Conservation (phyloP, 495 filamentous ascomycete species). For the Penicillium angulare region DNA sequence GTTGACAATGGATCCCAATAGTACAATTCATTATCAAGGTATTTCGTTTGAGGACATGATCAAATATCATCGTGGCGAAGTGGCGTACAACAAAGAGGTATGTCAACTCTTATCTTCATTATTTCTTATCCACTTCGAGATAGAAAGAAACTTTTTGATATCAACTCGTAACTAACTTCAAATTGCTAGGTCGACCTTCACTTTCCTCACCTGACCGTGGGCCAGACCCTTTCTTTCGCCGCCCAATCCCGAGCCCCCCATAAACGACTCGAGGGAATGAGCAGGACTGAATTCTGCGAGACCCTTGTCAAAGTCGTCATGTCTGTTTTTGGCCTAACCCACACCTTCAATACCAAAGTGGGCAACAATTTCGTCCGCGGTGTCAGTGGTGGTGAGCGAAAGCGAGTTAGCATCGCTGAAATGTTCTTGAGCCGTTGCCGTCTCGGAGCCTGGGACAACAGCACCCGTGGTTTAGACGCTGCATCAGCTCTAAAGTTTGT, state of each 20-base stretch:
- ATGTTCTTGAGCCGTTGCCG: conserved; percentile 61
- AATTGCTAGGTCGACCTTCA: conserved; percentile 51
- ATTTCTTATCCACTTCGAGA: neutral
- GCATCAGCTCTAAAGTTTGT: conserved; percentile 70
- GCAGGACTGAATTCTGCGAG: conserved; percentile 38
- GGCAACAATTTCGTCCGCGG: conserved; percentile 53
- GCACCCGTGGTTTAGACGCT: conserved; percentile 79
- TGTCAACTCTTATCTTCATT: neutral
- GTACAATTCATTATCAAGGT: conserved; percentile 46
- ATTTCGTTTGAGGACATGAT: conserved; percentile 48
- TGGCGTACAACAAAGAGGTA: conserved; percentile 57
- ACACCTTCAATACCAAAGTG: conserved; percentile 50
- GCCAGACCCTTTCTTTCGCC: conserved; percentile 63
- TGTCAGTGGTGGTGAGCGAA: conserved; percentile 81
- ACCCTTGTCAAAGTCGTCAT: conserved; percentile 55
- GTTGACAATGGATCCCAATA: conserved; percentile 33
- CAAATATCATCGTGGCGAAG: conserved; percentile 58
- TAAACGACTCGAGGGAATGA: conserved; percentile 39
- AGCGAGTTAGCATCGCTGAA: conserved; percentile 56
- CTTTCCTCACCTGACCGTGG: conserved; percentile 63
- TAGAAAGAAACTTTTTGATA: neutral
- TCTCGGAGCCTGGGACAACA: conserved; percentile 81
- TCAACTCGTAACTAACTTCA: neutral
- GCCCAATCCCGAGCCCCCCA: conserved; percentile 47
- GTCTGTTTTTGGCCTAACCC: conserved; percentile 55